A percentile compares a stretch with the other conserved stretches of the same genome.
These are phyloP conservation scores for Protomyces macrosporus DNA, from an alignment of 1,139 yeast genomes.

Conservation along the genomic window DNA sequence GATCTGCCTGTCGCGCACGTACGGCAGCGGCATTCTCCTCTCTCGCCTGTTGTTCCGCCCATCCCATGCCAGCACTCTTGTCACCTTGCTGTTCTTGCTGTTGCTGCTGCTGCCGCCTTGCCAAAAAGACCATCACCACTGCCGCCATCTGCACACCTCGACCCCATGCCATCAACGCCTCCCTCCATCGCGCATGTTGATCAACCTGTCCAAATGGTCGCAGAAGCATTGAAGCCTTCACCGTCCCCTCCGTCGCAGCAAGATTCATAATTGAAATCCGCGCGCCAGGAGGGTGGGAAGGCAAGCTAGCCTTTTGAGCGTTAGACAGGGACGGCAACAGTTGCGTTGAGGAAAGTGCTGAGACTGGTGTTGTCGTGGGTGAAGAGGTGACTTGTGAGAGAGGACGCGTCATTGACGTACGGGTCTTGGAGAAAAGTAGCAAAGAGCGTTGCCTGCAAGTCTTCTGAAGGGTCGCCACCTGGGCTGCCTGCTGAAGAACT, in stretches of 20 bases:
- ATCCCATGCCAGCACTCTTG: too few relatives aligned
- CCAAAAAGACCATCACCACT: too few relatives aligned
- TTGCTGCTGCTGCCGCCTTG: too few relatives aligned
- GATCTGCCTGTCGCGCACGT: neutral
- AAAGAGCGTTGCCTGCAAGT: neutral
- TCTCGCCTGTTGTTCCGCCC: too few relatives aligned
- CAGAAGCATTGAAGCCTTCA: neutral
- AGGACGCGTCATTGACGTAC: neutral
- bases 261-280: neutral
- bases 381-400: too few relatives aligned
- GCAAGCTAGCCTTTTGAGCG: neutral
- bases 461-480: neutral
- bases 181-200: too few relatives aligned
- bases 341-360: too few relatives aligned
- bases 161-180: too few relatives aligned
- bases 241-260: neutral
- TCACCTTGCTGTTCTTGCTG: too few relatives aligned
- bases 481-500: neutral
- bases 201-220: neutral
- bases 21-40: neutral
- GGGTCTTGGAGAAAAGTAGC: neutral
- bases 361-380: too few relatives aligned
- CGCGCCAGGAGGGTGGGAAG: neutral
- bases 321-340: too few relatives aligned
- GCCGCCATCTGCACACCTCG: too few relatives aligned